Conservation (phyloP, 2,329 filamentous ascomycete genomes). For the Leptosphaerulina australis region DNA sequence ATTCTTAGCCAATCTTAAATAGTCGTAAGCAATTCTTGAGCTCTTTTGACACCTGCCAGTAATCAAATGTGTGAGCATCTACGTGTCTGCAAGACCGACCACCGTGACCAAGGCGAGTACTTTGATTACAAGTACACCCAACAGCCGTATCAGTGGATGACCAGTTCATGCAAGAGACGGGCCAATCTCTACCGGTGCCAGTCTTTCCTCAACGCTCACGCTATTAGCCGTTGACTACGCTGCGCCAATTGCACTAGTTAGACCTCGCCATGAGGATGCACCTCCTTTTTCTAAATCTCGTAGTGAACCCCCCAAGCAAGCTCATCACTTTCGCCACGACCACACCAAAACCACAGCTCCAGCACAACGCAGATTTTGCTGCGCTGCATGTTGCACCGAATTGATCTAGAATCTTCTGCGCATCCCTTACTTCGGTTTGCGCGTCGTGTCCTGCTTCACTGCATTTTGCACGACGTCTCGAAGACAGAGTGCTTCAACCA, state of each 20-base stretch:
- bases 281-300: background rate
- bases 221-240: background rate
- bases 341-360: no score
- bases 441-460: no score
- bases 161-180: conserved; percentile 15
- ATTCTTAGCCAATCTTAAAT: no score
- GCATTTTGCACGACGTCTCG: no score
- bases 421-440: no score
- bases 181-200: conserved; percentile 8
- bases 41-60: conserved; percentile 4
- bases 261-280: background rate
- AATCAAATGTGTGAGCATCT: conserved; percentile 2
- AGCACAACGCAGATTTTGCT: no score
- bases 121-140: conserved; percentile 1
- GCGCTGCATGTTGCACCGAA: no score
- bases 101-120: conserved; percentile 2
- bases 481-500: no score
- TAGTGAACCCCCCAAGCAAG: background rate
- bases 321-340: no score
- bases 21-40: no score
- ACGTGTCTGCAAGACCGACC: conserved; percentile 2
- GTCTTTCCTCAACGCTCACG: background rate
- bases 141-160: no score
- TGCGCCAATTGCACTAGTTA: background rate
- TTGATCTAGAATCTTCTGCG: no score